Evolutionary conservation across 116 monocot species (phyloP).

Genomic region (Zostera marina): DNA sequence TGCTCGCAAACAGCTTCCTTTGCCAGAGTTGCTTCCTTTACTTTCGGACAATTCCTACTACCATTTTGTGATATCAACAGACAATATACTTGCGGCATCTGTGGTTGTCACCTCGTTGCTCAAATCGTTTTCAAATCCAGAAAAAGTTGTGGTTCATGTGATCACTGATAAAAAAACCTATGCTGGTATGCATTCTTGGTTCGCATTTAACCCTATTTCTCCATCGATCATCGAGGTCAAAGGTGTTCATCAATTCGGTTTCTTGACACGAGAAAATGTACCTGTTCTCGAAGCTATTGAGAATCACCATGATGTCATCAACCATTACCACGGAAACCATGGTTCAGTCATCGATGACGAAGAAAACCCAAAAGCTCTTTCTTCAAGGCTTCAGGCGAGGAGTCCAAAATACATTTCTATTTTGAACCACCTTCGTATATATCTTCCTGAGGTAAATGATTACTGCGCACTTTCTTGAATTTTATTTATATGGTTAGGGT

Average conservation of each 20-base stretch:
- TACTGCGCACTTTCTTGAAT: neutral
- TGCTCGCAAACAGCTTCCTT: constrained; percentile 75
- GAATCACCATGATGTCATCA: constrained; percentile 50
- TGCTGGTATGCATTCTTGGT: constrained; percentile 94
- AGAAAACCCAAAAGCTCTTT: constrained; percentile 60
- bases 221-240: constrained; percentile 81
- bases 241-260: constrained; percentile 80
- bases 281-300: constrained; percentile 85
- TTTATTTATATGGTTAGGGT: neutral
- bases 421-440: constrained; percentile 88
- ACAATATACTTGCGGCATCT: constrained; percentile 89
- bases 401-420: constrained; percentile 91
- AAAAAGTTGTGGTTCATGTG: constrained; percentile 77
- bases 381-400: constrained; percentile 68
- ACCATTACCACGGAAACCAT: constrained; percentile 65
- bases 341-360: constrained; percentile 22
- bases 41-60: constrained; percentile 54
- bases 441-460: constrained; percentile 77
- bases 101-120: constrained; percentile 74
- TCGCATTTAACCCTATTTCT: constrained; percentile 57
- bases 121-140: constrained; percentile 41
- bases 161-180: constrained; percentile 95
- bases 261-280: constrained; percentile 76
- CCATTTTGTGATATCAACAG: constrained; percentile 66
- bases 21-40: constrained; percentile 49